Evolutionary conservation across 1,284 basidiomycete genomes (phyloP).

Genomic region (Tilletia indica): DNA sequence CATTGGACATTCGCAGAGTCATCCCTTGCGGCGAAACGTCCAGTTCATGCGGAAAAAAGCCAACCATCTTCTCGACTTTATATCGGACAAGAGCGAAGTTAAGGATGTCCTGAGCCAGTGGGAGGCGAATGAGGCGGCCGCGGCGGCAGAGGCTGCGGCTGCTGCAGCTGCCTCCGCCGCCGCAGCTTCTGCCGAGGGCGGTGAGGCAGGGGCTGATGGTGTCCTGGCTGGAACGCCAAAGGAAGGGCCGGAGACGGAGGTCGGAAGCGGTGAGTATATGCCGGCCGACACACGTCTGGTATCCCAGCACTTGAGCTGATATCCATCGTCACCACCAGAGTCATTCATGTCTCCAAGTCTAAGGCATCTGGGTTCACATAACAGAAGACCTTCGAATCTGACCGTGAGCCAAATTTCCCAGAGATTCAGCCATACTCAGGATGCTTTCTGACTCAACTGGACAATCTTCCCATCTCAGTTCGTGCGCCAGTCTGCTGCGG

Average conservation of each 20-base stretch:
- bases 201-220: background rate
- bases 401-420: background rate
- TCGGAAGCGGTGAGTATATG: background rate
- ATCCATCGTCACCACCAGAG: background rate
- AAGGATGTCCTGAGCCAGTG: conserved; percentile 48
- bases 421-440: no score
- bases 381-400: background rate
- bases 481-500: background rate
- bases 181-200: background rate
- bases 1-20: conserved; percentile 23
- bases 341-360: background rate
- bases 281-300: background rate
- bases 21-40: conserved; percentile 50
- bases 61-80: conserved; percentile 71
- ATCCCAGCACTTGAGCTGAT: background rate
- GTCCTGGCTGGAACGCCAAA: background rate
- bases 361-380: background rate
- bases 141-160: background rate
- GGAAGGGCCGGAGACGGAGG: background rate
- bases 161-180: conserved; percentile 3
- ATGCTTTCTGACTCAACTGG: no score
- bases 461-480: background rate
- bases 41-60: conserved; percentile 52
- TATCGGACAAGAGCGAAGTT: conserved; percentile 78
- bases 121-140: conserved; percentile 29